Base-by-base conservation (phyloP, 768 basidiomycete genomes). In the Trametes punicea region DNA sequence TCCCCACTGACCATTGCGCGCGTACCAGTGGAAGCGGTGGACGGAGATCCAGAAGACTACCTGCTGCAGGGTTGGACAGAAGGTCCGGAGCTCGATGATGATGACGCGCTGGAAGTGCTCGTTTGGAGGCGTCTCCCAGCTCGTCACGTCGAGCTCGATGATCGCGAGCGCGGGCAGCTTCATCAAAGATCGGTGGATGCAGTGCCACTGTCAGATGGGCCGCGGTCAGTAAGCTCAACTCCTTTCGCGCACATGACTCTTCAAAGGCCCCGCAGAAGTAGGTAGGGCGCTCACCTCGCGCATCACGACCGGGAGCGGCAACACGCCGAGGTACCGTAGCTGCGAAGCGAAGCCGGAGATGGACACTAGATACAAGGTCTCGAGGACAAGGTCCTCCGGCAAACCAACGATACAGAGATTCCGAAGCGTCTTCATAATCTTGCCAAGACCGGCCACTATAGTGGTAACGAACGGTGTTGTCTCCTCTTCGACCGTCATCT, bases 401-500 rank as follows among this genome's bases (percentile, higher is more conserved):
- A 75, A 57, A 56, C 70, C 67, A 51, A 71, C 59, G 51, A 77
- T 59, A 55, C 63, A 69, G 51, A 77, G 60, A 59, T 71, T 73
- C 42, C 70, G 71, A 44, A 78, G 70, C 21, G 68, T 55, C 47
- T 40, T 66, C 56, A 62, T 67, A 33, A 66, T 56, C 41, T 64
- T 63, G 48, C 56, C 62, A 33, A 79, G 67, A 30, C 65, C 69
- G 15, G 69, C 65, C 26, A 78, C 53, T 59, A 75, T 67, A 16
- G 41, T 58, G 0, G 62, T 48, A 49, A 73, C 57, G 13, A 73
- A 23, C 42, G 71, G 65, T 5, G 56, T 60, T 38, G 65, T 65
- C 23, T 70, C 63, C 25, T 75, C 74, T 23, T 69, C 68, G 51
- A 78, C 76, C n/a, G 79, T 57, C 40, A 80, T 64, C 55, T 80